Conservation (phyloP, 2,329 filamentous ascomycete species). For the Cladosporium sp. region DNA sequence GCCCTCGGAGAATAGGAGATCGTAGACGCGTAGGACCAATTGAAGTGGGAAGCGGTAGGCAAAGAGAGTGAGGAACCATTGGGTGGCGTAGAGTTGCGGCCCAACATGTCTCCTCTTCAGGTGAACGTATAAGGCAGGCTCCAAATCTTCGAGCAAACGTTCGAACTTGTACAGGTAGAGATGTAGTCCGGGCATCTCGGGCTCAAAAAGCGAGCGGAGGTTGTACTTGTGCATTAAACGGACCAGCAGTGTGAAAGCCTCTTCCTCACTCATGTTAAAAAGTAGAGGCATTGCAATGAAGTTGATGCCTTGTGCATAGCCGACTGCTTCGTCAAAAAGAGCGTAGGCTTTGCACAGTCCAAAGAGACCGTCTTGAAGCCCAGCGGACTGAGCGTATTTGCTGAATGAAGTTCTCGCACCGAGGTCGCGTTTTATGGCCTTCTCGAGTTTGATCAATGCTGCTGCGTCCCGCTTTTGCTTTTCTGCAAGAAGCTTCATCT, state of each 20-base stretch:
- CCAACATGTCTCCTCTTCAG: constrained; percentile 83
- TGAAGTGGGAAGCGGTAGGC: constrained; percentile 96
- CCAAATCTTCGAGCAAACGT: constrained; percentile 85
- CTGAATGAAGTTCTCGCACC: constrained; percentile 94
- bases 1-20: constrained; percentile 90
- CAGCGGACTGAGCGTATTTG: constrained; percentile 88
- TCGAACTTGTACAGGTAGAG: constrained; percentile 94
- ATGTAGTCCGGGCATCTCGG: constrained; percentile 95
- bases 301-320: constrained; percentile 98
- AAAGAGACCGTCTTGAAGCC: constrained; percentile 89
- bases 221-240: constrained; percentile 96
- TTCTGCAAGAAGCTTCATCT: constrained; percentile 65
- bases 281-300: constrained; percentile 95
- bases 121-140: constrained; percentile 93
- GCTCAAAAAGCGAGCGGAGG: constrained; percentile 85
- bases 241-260: constrained; percentile 91
- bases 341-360: constrained; percentile 97
- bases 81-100: constrained; percentile 91
- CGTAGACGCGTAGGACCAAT: constrained; percentile 93
- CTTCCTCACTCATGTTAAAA: constrained; percentile 98
- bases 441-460: constrained; percentile 79
- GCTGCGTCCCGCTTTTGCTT: constrained; percentile 75
- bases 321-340: constrained; percentile 88
- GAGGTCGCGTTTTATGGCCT: constrained; percentile 84
- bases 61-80: constrained; percentile 99